Base-by-base conservation (phyloP, 352 stramenopile species). In the Pythium brassicae region DNA sequence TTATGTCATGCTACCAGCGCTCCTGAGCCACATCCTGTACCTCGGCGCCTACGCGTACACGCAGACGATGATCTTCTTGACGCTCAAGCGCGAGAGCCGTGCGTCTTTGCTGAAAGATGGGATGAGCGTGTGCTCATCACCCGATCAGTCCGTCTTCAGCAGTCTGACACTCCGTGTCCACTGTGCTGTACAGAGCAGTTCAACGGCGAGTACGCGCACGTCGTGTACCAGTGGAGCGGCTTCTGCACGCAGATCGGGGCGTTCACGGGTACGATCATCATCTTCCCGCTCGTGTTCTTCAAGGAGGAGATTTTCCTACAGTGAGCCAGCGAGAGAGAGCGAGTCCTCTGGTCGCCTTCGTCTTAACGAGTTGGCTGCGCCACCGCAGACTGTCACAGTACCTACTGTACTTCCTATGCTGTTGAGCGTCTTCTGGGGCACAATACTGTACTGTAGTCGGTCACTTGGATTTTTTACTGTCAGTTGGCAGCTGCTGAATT, bases 1-100 rank as follows among this genome's bases (percentile, higher is more conserved):
- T n/a, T n/a, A n/a, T n/a, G n/a, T n/a, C 27, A 6, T 11, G 4
- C 22, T 34, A 19, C 1, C 34, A 84, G 71, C 80, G 0, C 56
- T 88, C 5, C 39, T 71, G 11, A 61, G 62, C 22, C 78, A 89
- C 43, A 65, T 86, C 12, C 49, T 56, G n/a, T 89, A 79, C 57
- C 65, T 89, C 20, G 64, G 75, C 19, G 51, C 76, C 10, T 87
- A 78, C 50, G 66, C 77, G 1, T 90, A 88, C 68, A 86, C 80
- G 4, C 77, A 90, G 57, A 90, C 80, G 10, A 90, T 88, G 77
- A 64, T 87, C 20, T 90, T 82, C 54, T 57, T 86, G 17, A 87
- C 73, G 1, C 65, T 90, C 46, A 87, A 90, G 62, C 77, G 74
- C 22, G 54, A 66, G 50, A 76, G 63, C 39, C 45, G 74, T 85